phyloP scores from a whole-genome alignment of 2,329 filamentous ascomycete genomes.

The Sporothrix pseudoabietina region DNA sequence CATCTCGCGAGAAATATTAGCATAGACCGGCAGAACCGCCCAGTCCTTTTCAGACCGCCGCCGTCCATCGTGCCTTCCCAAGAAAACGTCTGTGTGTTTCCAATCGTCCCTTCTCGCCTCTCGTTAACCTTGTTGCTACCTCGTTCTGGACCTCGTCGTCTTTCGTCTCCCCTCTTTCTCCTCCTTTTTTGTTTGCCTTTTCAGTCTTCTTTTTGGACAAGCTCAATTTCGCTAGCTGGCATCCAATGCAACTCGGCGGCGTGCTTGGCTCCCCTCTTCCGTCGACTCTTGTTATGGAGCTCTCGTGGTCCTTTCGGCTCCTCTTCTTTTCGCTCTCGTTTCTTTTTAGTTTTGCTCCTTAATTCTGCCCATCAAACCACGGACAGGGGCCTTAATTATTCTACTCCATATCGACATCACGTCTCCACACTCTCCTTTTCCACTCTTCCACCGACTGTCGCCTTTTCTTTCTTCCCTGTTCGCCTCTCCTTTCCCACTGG shows the following conservation, averaged over 20 bases:
- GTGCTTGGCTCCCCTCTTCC: background rate
- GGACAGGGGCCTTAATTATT: slow-evolving; percentile 25
- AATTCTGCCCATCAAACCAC: slow-evolving; percentile 9
- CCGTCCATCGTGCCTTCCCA: background rate
- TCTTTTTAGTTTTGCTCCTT: background rate
- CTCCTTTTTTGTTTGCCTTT: background rate
- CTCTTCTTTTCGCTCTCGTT: slow-evolving; percentile 7
- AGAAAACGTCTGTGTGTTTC: slow-evolving; percentile 2
- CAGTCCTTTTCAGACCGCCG: background rate
- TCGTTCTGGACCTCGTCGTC: slow-evolving; percentile 2
- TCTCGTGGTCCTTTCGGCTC: background rate
- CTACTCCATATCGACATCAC: slow-evolving; percentile 6
- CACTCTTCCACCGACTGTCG: background rate
- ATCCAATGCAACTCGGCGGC: slow-evolving; percentile 11
- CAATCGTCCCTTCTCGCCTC: background rate
- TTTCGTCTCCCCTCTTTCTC: background rate
- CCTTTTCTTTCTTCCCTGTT: background rate
- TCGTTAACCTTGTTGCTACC: background rate
- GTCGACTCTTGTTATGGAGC: background rate
- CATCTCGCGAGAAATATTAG: background rate
- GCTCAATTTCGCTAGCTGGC: slow-evolving; percentile 11
- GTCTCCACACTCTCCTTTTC: slow-evolving; percentile 18
- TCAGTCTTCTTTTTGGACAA: background rate
- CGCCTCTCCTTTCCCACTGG: background rate
- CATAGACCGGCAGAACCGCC: background rate